Evolutionary conservation across 345 rosid species (phyloP).

Genomic region (Citrus unshiu): DNA sequence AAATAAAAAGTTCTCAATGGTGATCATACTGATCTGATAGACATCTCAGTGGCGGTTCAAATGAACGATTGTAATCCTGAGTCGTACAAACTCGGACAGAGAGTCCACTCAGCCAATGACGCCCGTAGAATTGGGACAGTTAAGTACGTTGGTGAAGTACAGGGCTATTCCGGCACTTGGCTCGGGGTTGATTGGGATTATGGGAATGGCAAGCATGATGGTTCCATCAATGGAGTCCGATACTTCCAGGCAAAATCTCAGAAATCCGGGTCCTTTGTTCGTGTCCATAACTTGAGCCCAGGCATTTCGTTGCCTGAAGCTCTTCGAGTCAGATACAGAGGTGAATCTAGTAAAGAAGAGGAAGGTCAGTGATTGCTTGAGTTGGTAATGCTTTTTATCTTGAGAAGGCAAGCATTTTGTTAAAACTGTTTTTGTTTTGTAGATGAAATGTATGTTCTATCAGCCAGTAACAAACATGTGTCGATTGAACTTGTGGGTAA

Average conservation of each 20-base stretch:
- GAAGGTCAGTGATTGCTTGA: conserved; percentile 43
- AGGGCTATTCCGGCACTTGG: conserved; percentile 67
- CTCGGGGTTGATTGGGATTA: conserved; percentile 90
- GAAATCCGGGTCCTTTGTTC: conserved; percentile 68
- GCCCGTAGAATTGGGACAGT: conserved; percentile 69
- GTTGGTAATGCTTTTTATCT: background rate
- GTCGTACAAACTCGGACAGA: conserved; percentile 49
- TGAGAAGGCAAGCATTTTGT: background rate
- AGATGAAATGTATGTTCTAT: conserved; percentile 97
- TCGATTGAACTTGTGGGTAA: conserved; percentile 75
- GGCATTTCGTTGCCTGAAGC: conserved; percentile 71
- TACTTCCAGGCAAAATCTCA: conserved; percentile 61
- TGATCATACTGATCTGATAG: too few relatives aligned
- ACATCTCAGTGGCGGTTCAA: background rate
- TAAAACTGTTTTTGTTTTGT: conserved; percentile 11
- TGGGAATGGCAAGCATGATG: conserved; percentile 77
- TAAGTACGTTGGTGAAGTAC: conserved; percentile 62
- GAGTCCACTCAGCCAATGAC: conserved; percentile 65
- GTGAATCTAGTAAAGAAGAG: conserved; percentile 61
- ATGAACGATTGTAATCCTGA: background rate
- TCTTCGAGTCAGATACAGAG: conserved; percentile 62
- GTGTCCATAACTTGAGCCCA: conserved; percentile 54
- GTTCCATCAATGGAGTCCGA: conserved; percentile 64
- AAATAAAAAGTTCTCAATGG: background rate
- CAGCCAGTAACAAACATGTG: conserved; percentile 70